Percentiles rank a stretch among this genome's conserved stretches.
These are phyloP conservation scores for Tolypocladium sp. DNA, from an alignment of 2,329 filamentous ascomycete genomes.

Conservation along the genomic window DNA sequence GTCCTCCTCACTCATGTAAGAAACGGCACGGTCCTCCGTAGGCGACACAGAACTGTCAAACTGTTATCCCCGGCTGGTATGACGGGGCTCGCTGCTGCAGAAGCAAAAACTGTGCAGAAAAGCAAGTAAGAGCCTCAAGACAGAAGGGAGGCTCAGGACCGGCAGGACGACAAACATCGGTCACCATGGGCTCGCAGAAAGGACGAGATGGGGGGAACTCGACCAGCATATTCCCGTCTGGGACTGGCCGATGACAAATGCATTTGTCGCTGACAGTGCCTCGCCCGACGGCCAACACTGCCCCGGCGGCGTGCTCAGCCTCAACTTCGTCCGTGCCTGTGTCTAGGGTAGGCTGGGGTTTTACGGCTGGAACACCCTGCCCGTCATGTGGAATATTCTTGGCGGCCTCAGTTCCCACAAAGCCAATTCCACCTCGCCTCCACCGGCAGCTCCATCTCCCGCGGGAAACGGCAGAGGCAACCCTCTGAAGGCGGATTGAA, in stretches of 20 bases:
- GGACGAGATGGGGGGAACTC: not conserved
- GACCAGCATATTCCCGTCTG: not conserved
- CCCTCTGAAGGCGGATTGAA: not conserved
- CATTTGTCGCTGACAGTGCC: not conserved
- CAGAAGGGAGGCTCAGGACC: not conserved
- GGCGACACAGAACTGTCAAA: not conserved
- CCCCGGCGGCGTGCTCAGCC: not conserved
- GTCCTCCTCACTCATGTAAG: not conserved
- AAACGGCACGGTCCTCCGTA: not conserved
- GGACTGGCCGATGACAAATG: not conserved
- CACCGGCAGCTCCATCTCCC: not conserved
- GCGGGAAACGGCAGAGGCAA: not conserved
- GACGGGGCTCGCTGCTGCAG: not conserved
- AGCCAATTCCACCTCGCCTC: not conserved
- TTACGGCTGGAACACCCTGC: not conserved
- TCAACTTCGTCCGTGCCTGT: not conserved
- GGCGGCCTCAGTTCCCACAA: not conserved
- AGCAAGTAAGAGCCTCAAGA: not conserved
- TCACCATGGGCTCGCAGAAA: not conserved
- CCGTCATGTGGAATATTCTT: not conserved
- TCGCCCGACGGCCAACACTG: not conserved
- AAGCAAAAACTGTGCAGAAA: not conserved
- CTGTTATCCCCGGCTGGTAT: not conserved
- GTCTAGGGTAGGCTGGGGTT: not conserved
- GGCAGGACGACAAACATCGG: not conserved